These are phyloP conservation scores for Prunus armeniaca DNA, from an alignment of 306 rosid species.

Conservation along the genomic window DNA sequence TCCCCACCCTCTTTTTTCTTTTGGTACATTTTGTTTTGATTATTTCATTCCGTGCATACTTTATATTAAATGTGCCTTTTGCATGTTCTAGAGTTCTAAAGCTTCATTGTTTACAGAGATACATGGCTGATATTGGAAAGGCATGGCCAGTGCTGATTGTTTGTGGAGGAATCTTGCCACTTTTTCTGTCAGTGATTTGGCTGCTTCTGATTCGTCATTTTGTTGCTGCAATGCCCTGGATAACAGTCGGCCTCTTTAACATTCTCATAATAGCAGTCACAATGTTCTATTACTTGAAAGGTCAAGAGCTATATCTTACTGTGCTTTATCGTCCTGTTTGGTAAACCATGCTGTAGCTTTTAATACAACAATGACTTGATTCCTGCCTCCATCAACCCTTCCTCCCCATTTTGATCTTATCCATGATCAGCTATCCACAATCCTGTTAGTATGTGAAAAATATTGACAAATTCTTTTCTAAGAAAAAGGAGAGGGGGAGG, in stretches of 20 bases:
- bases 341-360: background rate
- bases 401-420: background rate
- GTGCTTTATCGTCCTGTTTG: conserved; percentile 17
- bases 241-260: conserved; percentile 75
- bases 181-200: conserved; percentile 92
- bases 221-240: conserved; percentile 97
- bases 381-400: background rate
- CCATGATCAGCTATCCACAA: background rate
- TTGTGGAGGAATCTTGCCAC: conserved; percentile 91
- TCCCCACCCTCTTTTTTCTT: background rate
- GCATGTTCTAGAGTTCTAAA: background rate
- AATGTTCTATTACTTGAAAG: conserved; percentile 86
- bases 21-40: background rate
- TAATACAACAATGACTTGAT: background rate
- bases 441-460: background rate
- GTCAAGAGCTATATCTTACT: conserved; percentile 38
- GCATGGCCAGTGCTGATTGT: conserved; percentile 94
- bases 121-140: conserved; percentile 97
- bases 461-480: background rate
- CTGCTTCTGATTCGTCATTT: conserved; percentile 91
- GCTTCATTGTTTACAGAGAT: conserved; percentile 47
- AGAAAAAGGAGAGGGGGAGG: background rate
- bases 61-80: background rate
- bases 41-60: background rate
- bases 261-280: conserved; percentile 78